Base-by-base conservation (phyloP, 805 yeast genomes). In the Torulaspora microellipsoides region DNA sequence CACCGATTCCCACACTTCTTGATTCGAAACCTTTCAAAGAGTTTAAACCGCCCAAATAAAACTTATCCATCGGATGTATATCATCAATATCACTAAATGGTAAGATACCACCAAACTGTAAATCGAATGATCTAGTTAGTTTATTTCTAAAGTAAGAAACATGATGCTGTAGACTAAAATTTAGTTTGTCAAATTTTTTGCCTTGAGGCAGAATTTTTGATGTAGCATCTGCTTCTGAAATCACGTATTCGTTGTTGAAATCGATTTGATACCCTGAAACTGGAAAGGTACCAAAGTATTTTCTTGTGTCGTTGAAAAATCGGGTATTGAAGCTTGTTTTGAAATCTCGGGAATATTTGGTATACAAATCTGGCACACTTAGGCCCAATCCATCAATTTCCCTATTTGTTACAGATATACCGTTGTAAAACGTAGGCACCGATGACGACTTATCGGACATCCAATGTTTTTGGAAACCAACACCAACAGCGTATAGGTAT, bases 31-130 rank as follows among this genome's bases (percentile, higher is more conserved):
- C 91, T 47, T 77, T 71, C 40, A 85, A 72, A 6, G 79, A 76
- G 38, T 72, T 66, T 20, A 75, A 64, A 0, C 93, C 95, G 12
- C 93, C 89, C 39, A 86, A 69, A 58, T 78, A 82, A 59, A 87
- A 85, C 48, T 81, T 72, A 60, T 88, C 96, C 44, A 79, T 70
- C 30, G 80, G 60, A 54, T 83, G 89, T 1, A 85, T 65, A 2
- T 54, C 51, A n/a, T 60, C 52, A 8, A 58, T 46, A 13, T 49
- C 43, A 15, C 49, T 52, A 14, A 66, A 54, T 36, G 71, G 62
- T 47, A 66, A 60, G 39, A 83, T 69, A 15, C 69, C 66, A 15
- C 91, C 95, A 15, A 73, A 63, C 31, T 73, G 72, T 10, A 69
- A 56, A 13, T 70, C 64, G 1, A 78, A 43, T 17, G 75, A 71